Conservation (phyloP, 768 basidiomycete species). For the Lentinula aciculospora region DNA sequence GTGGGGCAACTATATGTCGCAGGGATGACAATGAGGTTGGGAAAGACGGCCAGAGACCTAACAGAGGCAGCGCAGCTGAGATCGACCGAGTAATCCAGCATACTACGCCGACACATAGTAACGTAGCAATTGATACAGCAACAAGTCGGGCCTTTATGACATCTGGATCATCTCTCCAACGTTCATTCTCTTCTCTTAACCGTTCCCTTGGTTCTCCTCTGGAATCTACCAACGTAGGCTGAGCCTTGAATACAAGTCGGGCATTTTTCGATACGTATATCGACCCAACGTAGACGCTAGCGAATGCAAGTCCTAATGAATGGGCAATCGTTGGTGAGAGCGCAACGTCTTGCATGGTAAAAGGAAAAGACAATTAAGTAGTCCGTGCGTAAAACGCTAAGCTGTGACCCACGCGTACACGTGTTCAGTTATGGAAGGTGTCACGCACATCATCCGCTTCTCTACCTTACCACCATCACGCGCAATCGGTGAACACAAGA, state of each 20-base stretch:
- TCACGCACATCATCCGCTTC: background rate
- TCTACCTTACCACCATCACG: background rate
- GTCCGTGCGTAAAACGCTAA: background rate
- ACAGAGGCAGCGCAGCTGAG: slow-evolving; percentile 17
- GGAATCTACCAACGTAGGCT: slow-evolving; percentile 20
- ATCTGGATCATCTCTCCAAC: slow-evolving; percentile 77
- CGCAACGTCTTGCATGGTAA: background rate
- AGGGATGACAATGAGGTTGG: slow-evolving; percentile 20
- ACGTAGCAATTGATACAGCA: slow-evolving; percentile 61
- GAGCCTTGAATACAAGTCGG: slow-evolving; percentile 42
- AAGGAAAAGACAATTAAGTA: background rate
- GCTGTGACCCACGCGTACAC: background rate
- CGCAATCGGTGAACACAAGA: background rate
- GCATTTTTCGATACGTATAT: slow-evolving; percentile 70
- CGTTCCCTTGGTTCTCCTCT: slow-evolving; percentile 19
- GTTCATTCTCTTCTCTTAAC: slow-evolving; percentile 29
- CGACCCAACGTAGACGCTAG: slow-evolving; percentile 72
- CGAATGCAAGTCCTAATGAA: slow-evolving; percentile 36
- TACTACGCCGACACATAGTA: slow-evolving; percentile 49
- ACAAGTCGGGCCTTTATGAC: slow-evolving; percentile 77
- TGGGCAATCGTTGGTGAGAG: background rate
- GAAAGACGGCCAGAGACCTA: slow-evolving; percentile 15
- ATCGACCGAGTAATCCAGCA: slow-evolving; percentile 29
- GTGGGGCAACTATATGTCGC: slow-evolving; percentile 32
- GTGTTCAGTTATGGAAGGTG: background rate